Base-by-base conservation (phyloP, 306 rosid genomes). In the Aeschynomene evenia region DNA sequence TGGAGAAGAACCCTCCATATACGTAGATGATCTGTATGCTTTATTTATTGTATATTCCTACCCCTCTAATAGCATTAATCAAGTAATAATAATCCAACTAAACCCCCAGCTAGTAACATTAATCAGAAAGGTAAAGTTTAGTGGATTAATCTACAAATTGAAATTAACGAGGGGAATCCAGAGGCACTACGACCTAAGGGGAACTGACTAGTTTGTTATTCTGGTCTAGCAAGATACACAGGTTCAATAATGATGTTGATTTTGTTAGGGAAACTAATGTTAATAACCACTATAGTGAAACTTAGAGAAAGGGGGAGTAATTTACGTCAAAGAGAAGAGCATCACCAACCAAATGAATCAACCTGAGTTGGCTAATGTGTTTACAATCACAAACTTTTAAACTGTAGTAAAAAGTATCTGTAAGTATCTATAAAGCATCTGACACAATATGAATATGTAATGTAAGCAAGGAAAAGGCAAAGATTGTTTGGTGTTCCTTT, bases 111-210 rank as follows among this genome's bases (percentile, higher is more conserved):
- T 21, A 23, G 5, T 5, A 14, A 21, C 34, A 19, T 50, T 66
- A 7, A 19, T 33, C 36, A 29, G 34, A 48, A 33, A 33, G 15
- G 22, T 33, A 0, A 34, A 28, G 5, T 49, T 48, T 33, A 9
- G 4, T 29, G 18, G 6, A 13, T 49, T n/a, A n/a, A n/a, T 33
- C 34, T n/a, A 59, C 70, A 75, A 66, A 57, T 40, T 63, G 45
- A 75, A 66, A 57, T 40, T 63, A 51, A 42, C 13, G 49, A 42
- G 18, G 49, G 49, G 19, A 42, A 42, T 40, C 49, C 49, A 43
- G 16, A 42, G 49, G 14, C 49, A 14, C 18, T 13, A n/a, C 14
- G 49, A 43, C 14, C 16, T 13, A 43, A 14, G 49, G 49, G 49
- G 49, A 43, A 16, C 49, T 43, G 3, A 13, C 49, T 43, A 13